A percentile compares a stretch with the other conserved stretches of the same genome.
These are phyloP conservation scores for Suillus decipiens DNA, from an alignment of 768 basidiomycete genomes.

Conservation along the genomic window DNA sequence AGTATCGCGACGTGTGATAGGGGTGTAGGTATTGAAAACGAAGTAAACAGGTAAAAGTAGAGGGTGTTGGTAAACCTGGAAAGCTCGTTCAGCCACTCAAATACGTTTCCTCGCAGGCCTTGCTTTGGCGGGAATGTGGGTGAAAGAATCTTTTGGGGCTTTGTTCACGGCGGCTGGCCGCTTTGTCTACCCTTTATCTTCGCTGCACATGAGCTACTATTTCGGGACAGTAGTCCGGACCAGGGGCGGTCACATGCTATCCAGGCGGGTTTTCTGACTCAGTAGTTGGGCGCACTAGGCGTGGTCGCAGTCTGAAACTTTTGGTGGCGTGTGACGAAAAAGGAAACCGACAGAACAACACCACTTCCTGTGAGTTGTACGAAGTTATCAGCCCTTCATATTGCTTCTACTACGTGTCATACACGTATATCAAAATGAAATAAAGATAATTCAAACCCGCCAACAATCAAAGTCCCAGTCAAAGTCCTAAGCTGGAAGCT, in stretches of 20 bases:
- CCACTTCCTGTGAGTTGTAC: no score
- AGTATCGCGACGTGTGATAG: not conserved
- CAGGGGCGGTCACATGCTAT: constrained; percentile 16
- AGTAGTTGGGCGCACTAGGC: not conserved
- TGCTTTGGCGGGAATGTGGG: constrained; percentile 22
- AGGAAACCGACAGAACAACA: no score
- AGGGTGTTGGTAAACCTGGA: constrained; percentile 2
- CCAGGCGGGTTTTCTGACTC: constrained; percentile 23
- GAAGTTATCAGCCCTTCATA: no score
- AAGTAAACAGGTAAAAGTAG: not conserved
- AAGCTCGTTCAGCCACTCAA: constrained; percentile 20
- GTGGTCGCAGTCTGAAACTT: not conserved
- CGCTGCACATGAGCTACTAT: constrained; percentile 16
- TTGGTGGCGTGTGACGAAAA: no score
- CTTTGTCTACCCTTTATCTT: constrained; percentile 20
- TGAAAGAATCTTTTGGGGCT: constrained; percentile 18
- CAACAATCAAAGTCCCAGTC: no score
- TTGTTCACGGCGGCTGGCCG: constrained; percentile 18
- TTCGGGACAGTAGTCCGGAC: constrained; percentile 21
- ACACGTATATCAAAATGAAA: no score
- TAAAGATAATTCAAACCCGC: no score
- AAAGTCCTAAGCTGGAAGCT: no score
- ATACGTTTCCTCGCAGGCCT: constrained; percentile 16
- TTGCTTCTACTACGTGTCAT: no score
- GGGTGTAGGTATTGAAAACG: not conserved